These are phyloP conservation scores for Saccharomycopsis synnaedendra DNA, from an alignment of 805 yeast species.

Conservation along the genomic window DNA sequence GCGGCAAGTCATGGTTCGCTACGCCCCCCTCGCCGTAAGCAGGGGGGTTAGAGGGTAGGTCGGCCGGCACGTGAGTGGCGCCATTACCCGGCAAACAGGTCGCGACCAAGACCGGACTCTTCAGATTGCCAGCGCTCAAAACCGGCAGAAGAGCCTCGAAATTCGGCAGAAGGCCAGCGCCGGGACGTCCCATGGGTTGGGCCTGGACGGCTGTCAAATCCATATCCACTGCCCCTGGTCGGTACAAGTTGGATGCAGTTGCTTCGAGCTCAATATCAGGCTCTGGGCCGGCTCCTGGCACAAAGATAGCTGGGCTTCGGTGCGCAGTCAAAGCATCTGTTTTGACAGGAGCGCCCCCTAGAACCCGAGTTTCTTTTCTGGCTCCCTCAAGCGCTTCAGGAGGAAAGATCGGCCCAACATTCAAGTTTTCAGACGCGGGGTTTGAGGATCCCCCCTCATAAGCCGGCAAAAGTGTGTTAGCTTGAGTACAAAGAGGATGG, in stretches of 20 bases:
- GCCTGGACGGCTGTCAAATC: conserved; percentile 15
- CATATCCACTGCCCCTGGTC: conserved; percentile 14
- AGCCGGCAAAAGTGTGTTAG: conserved; percentile 67
- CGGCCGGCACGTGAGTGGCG: too few relatives aligned
- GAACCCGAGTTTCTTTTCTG: background rate
- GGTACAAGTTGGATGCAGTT: conserved; percentile 14
- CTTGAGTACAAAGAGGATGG: conserved; percentile 68
- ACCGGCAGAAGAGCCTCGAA: background rate
- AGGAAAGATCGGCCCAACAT: conserved; percentile 15
- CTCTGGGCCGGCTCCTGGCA: background rate
- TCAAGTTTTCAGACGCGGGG: conserved; percentile 11
- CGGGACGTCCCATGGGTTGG: conserved; percentile 7
- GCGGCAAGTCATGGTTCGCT: too few relatives aligned
- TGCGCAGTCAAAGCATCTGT: conserved; percentile 13
- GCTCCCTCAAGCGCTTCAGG: conserved; percentile 11
- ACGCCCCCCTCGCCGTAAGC: too few relatives aligned
- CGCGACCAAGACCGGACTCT: too few relatives aligned
- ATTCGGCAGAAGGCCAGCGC: background rate
- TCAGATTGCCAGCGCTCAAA: too few relatives aligned
- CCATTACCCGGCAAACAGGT: too few relatives aligned
- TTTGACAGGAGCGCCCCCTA: conserved; percentile 17
- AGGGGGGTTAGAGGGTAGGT: too few relatives aligned
- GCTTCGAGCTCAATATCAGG: conserved; percentile 13
- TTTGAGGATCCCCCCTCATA: conserved; percentile 29
- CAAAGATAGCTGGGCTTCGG: conserved; percentile 1